Conservation (phyloP, 1,284 basidiomycete genomes). For the Naganishia liquefaciens region DNA sequence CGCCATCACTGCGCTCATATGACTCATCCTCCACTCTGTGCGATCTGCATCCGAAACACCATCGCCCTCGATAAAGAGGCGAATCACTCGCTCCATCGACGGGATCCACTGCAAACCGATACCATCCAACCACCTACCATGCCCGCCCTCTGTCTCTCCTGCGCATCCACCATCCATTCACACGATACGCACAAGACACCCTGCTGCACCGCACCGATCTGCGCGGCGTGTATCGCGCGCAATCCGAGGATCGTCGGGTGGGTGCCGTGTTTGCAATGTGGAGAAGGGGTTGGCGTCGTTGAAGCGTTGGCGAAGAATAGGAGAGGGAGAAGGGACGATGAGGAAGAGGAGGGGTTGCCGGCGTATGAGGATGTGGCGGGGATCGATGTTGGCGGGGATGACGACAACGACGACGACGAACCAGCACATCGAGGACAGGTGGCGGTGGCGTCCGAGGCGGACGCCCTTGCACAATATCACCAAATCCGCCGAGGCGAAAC, state of each 20-base stretch:
- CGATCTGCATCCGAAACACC: constrained; percentile 1
- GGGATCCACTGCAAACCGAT: not conserved
- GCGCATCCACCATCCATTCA: constrained; percentile 19
- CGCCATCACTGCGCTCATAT: too few relatives aligned
- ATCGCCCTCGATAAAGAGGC: constrained; percentile 9
- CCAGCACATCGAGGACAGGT: not conserved
- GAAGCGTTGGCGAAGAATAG: not conserved
- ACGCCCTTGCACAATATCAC: too few relatives aligned
- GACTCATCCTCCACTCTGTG: not conserved
- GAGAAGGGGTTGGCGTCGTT: constrained; percentile 35
- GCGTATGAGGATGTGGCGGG: constrained; percentile 10
- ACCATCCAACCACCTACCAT: not conserved
- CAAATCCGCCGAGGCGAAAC: constrained; percentile 30
- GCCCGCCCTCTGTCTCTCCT: constrained; percentile 23
- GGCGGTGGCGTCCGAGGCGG: not conserved
- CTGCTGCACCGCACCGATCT: constrained; percentile 47
- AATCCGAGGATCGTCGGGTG: constrained; percentile 49
- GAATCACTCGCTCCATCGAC: not conserved
- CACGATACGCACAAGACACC: constrained; percentile 35
- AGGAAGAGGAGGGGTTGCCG: constrained; percentile 10
- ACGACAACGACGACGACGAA: not conserved
- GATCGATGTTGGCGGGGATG: not conserved
- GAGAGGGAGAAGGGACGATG: constrained; percentile 15
- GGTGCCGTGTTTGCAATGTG: constrained; percentile 48
- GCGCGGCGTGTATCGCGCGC: constrained; percentile 39